phyloP scores from a whole-genome alignment of 2,329 filamentous ascomycete species.

The Cryphonectria radicalis region DNA sequence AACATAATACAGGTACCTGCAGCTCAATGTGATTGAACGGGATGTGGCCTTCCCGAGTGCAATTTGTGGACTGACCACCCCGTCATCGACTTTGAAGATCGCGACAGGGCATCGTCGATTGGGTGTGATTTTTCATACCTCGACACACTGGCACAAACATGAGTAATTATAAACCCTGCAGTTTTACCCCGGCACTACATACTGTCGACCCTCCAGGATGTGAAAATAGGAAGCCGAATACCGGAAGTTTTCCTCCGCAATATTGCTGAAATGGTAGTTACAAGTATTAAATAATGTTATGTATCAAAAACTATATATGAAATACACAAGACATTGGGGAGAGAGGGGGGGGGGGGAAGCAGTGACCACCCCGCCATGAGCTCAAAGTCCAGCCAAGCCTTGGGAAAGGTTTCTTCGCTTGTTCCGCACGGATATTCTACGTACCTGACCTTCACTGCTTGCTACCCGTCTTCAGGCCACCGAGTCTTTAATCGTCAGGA shows the following conservation, averaged over 20 bases:
- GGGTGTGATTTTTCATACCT: too few species aligned
- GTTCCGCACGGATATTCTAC: neutral
- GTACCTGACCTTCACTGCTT: neutral
- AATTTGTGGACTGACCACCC: neutral
- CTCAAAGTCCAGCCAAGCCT: neutral
- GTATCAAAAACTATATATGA: neutral
- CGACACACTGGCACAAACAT: neutral
- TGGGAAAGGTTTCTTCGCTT: neutral
- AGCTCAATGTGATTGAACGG: neutral
- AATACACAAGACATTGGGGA: neutral
- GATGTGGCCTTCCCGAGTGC: neutral
- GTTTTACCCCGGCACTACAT: neutral
- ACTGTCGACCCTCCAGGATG: neutral
- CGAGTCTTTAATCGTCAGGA: conserved; percentile 58
- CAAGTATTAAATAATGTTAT: neutral
- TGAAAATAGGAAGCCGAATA: neutral
- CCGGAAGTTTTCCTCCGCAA: conserved; percentile 1
- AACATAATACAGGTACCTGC: neutral
- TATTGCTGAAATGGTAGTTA: neutral
- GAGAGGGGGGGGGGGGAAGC: neutral
- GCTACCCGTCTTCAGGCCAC: neutral
- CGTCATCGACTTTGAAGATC: conserved; percentile 5
- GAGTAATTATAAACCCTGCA: neutral
- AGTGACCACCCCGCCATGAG: neutral
- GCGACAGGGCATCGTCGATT: neutral